Conservation (phyloP, 176 grass and related monocot species). For the Phyllostachys edulis region DNA sequence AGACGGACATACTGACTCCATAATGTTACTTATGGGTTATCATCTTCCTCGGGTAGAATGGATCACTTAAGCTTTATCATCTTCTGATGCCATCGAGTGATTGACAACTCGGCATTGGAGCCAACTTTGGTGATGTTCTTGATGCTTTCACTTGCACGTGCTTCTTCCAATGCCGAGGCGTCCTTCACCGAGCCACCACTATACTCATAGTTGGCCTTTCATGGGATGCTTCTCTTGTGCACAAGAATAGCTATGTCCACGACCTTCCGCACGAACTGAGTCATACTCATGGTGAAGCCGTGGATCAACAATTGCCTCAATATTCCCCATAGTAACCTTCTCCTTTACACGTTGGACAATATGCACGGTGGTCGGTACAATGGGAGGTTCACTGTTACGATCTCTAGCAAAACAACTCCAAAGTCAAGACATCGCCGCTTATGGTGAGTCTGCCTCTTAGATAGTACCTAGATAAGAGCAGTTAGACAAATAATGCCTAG, state of each 20-base stretch:
- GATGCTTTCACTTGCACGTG: not conserved
- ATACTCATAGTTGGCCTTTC: conserved; percentile 33
- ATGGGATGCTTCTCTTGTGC: not conserved
- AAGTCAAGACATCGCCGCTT: conserved; percentile 48
- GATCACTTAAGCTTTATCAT: too few species aligned
- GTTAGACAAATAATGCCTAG: not conserved
- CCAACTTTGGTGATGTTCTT: not conserved
- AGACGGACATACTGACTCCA: too few species aligned
- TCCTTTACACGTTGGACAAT: not conserved
- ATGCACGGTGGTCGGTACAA: not conserved
- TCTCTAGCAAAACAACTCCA: conserved; percentile 25
- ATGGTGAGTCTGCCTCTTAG: conserved; percentile 2
- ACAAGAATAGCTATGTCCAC: not conserved
- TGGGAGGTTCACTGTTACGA: conserved; percentile 20
- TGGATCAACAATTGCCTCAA: not conserved
- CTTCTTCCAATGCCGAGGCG: not conserved
- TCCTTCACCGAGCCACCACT: conserved; percentile 4
- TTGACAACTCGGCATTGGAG: not conserved
- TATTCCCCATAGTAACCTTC: conserved; percentile 16
- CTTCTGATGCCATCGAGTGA: too few species aligned
- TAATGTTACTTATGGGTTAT: too few species aligned
- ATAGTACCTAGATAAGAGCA: not conserved
- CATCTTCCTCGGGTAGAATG: too few species aligned
- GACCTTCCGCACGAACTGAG: conserved; percentile 22
- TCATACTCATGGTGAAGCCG: not conserved